These are phyloP conservation scores for Ophidiomyces ophidiicola DNA, from an alignment of 2,329 filamentous ascomycete species.

Conservation along the genomic window DNA sequence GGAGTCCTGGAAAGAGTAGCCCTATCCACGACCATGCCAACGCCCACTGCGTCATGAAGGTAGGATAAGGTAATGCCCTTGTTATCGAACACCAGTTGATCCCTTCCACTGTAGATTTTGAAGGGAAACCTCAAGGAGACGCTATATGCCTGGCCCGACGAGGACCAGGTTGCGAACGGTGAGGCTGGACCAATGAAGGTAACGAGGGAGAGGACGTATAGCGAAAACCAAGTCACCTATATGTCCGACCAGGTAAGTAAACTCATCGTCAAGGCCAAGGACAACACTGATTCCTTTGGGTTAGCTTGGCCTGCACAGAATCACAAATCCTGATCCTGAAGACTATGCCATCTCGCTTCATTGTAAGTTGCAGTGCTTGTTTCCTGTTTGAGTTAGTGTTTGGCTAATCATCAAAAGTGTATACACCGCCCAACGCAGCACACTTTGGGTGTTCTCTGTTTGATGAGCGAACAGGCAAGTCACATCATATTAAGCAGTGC, in stretches of 20 bases:
- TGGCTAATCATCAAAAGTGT: constrained; percentile 39
- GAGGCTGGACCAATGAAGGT: constrained; percentile 45
- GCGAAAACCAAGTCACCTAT: constrained; percentile 66
- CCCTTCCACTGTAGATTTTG: constrained; percentile 44
- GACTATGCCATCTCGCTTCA: constrained; percentile 77
- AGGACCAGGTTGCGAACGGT: constrained; percentile 34
- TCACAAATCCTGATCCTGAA: constrained; percentile 58
- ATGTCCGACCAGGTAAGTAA: constrained; percentile 60
- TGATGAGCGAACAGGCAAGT: constrained; percentile 61
- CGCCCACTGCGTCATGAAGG: constrained; percentile 83
- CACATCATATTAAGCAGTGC: constrained; percentile 57
- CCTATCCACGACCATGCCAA: constrained; percentile 83
- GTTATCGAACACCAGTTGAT: constrained; percentile 3
- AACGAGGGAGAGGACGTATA: constrained; percentile 55
- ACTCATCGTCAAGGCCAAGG: not conserved
- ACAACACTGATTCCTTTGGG: constrained; percentile 3
- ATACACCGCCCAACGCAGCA: constrained; percentile 81
- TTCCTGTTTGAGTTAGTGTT: not conserved
- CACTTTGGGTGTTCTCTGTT: constrained; percentile 73
- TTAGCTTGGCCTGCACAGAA: constrained; percentile 69
- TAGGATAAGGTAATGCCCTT: constrained; percentile 15
- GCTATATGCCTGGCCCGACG: constrained; percentile 59
- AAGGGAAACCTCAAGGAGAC: constrained; percentile 70
- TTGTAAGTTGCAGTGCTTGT: constrained; percentile 33
- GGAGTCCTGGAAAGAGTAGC: constrained; percentile 71